Base-by-base conservation (phyloP, 345 rosid genomes). In the Moricandia arvensis region DNA sequence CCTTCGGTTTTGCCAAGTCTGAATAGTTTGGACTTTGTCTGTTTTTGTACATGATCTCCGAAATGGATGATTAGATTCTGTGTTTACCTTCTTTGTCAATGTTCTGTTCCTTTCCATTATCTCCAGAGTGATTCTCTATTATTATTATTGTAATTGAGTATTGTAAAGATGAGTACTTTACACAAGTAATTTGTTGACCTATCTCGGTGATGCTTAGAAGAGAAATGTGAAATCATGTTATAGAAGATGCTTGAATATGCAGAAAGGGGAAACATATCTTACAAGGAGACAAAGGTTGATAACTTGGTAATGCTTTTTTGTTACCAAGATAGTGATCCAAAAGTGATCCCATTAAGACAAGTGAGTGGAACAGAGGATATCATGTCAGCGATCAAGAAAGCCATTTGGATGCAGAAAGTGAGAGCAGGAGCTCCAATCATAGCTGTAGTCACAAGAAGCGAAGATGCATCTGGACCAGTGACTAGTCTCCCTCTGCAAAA, bases 391-490 rank as follows among this genome's bases (percentile, higher is more conserved):
- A 21, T 21, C 24, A 21, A 21, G 24, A 21, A 21, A 21, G 24
- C 24, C 24, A 21, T 21, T 21, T 21, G 24, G 24, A 21, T 21
- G 24, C 24, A 88, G 80, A 93, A 93, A 35, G 88, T 62, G 16
- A 91, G 57, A 8, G 93, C 83, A 2, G 97, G 97, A 58, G 79
- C 75, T 81, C 97, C 98, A 33, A 90, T 88, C 76, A 93, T 79
- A 63, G 80, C 61, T 27, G 88, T 71, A 0, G 94, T 82, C 18
- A 93, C 87, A 60, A 81, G 82, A 74, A 93, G 45, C 2, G 98
- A 93, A 7, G 93, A 85, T 3, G 81, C 88, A 51, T 94, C 97
- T 33, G 98, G 97, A 72, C 97, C 98, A 71, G 87, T 86, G 45
- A 90, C 82, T 67, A 94, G 77, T 74, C 95, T 88, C 71, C 97